Evolutionary conservation across 257 asterid genomes (phyloP).

Genomic region (Solanum appendiculatum): DNA sequence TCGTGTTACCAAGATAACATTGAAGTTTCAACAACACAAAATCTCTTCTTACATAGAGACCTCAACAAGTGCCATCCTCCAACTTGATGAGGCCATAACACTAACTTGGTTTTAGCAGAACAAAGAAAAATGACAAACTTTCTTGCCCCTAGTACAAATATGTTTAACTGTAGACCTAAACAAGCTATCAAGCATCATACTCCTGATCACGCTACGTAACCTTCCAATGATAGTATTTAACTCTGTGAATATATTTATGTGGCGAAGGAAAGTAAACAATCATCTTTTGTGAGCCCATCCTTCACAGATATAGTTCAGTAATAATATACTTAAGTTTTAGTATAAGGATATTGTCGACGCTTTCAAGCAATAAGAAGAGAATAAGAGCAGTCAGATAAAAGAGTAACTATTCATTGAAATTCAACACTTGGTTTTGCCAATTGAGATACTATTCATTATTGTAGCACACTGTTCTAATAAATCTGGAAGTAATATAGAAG

Average conservation of each 20-base stretch:
- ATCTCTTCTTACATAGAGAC: neutral
- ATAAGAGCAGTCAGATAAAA: neutral
- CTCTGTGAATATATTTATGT: neutral
- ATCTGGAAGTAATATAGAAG: neutral
- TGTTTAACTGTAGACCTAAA: neutral
- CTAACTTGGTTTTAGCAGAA: neutral
- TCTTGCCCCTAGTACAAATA: neutral
- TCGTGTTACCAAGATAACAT: neutral
- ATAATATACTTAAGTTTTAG: neutral
- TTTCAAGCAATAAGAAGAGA: neutral
- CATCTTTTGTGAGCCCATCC: neutral
- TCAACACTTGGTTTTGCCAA: neutral
- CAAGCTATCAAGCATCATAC: neutral
- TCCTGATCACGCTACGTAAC: neutral
- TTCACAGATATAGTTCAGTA: neutral
- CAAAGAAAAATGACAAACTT: neutral
- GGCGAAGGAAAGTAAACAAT: neutral
- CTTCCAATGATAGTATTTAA: neutral
- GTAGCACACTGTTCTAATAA: neutral
- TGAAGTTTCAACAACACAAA: neutral
- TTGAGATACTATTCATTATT: neutral
- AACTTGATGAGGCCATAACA: neutral
- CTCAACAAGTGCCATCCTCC: neutral
- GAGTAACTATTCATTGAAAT: neutral
- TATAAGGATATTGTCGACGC: neutral